These are phyloP conservation scores for Penicillium antarcticum DNA, from an alignment of 495 filamentous ascomycete species.

Conservation along the genomic window DNA sequence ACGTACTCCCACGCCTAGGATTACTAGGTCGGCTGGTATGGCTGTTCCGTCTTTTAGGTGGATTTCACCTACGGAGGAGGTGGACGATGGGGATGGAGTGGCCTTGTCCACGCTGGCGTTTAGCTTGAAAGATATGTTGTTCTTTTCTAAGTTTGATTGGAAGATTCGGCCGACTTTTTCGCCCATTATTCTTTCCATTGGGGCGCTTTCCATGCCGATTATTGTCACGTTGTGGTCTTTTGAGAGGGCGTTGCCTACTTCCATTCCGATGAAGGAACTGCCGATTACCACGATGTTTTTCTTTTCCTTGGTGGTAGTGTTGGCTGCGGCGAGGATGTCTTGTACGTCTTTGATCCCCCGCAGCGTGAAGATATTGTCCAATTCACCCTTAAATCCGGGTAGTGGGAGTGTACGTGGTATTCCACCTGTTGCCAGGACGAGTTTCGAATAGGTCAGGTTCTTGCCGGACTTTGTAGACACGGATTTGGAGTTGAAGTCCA, in stretches of 20 bases:
- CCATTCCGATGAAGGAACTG: constrained; percentile 94
- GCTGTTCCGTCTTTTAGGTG: constrained; percentile 81
- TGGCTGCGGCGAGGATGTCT: constrained; percentile 66
- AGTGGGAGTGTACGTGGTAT: constrained; percentile 74
- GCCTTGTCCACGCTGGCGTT: constrained; percentile 77
- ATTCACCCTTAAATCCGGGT: constrained; percentile 72
- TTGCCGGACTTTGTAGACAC: constrained; percentile 70
- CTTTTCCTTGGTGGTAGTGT: constrained; percentile 70
- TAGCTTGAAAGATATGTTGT: constrained; percentile 85
- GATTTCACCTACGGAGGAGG: constrained; percentile 73
- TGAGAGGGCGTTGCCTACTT: constrained; percentile 75
- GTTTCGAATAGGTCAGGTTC: constrained; percentile 74
- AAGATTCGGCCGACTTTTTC: constrained; percentile 76
- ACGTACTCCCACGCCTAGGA: constrained; percentile 84
- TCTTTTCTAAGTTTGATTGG: constrained; percentile 70
- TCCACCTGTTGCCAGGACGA: constrained; percentile 86
- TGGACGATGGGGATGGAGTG: constrained; percentile 58
- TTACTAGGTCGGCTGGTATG: constrained; percentile 83
- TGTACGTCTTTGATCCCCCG: constrained; percentile 72
- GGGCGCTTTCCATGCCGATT: constrained; percentile 86
- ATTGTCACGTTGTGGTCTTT: constrained; percentile 80
- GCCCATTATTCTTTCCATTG: constrained; percentile 87
- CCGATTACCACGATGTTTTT: constrained; percentile 94
- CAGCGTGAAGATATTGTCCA: constrained; percentile 82
- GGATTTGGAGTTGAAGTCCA: constrained; percentile 72